Base-by-base conservation (phyloP, 495 filamentous ascomycete genomes). In the Talaromyces proteolyticus region DNA sequence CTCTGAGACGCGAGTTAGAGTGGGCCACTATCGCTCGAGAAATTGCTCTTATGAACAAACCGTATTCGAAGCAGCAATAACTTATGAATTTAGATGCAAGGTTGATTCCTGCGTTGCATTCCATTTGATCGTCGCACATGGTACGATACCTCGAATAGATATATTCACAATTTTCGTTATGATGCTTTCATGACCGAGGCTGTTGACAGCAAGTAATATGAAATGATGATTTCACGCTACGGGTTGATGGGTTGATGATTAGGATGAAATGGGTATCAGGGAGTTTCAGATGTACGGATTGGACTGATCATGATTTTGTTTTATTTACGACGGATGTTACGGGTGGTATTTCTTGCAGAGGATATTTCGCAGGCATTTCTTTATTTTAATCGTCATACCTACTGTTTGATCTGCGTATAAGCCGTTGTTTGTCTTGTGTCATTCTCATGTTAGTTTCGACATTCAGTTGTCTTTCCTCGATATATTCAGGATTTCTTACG, bases 41-140 rank as follows among this genome's bases (percentile, higher is more conserved):
- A 72, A 87, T 98, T 49, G 92, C 93, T 1, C 74, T 88, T 18
- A 92, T 98, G 89, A 98, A 98, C 64, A 86, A 86, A 54, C 93
- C 93, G n/a, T 97, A 97, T 67, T 75, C 78, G 3, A 70, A 76
- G 34, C 23, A 45, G 41, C 61, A 53, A 54, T 37, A 47, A 12
- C 25, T 23, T 11, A 46, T 14, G 1, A 14, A 3, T 5, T 6
- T 2, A 12, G 6, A 25, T 44, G 19, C 22, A 3, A 19, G 26
- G 18, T 1, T 42, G 39, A 44, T 40, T 40, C 38, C 17, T 40
- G 11, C 38, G 14, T 36, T 36, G 7, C 7, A 36, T 29, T 29
- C 12, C 6, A 29, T 12, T 29, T 6, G 25, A 29, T 12, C 25
- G 25, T 29, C 29, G 29, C 29, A 5, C 26, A 8, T 4, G 8